Base-by-base conservation (phyloP, 2,329 filamentous ascomycete species). In the Colletotrichum trifolii region DNA sequence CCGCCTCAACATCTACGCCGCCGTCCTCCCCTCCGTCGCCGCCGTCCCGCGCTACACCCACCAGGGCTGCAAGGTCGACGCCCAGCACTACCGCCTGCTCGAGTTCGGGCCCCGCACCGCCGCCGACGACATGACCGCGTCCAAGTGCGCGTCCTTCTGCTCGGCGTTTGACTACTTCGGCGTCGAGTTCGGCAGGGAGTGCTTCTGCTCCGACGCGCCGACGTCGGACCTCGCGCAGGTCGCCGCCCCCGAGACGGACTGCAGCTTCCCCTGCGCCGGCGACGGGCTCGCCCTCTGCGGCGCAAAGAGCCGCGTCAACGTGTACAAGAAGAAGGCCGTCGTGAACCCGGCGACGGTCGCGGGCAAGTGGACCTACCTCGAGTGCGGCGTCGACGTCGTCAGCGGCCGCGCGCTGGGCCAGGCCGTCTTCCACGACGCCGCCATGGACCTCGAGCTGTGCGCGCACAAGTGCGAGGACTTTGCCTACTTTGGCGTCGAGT, bases 121-220 rank as follows among this genome's bases (percentile, higher is more conserved):
- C 33, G 73, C 81, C 59, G 69, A 83, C 39, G 80, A 80, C n/a
- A 76, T 83, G 71, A 79, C 74, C 67, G 80, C 77, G 71, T 78
- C 76, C 53, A 79, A 78, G 25, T 87, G 85, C 70, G 76, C 85
- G 53, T 72, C 75, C 6, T 81, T 83, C 72, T 88, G 86, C 73
- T 73, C 79, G 8, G 68, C 17, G 38, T 38, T 13, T 36, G 35
- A 68, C 39, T 52, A 54, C 46, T 56, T 57, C 54, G 68, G 68
- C 12, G 49, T 64, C 12, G 67, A 70, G 63, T 69, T 68, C 36
- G 65, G 62, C 45, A 13, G 46, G 4, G 69, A 71, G 46, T 71
- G 69, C 56, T 71, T 67, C 59, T 71, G 69, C 39, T 66, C 64
- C 43, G 66, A 64, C 17, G n/a, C 17, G 2, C 17, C n/a, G 1